Conservation (phyloP, 192 early-diverging fungal species). For the Allomyces arbusculus region DNA sequence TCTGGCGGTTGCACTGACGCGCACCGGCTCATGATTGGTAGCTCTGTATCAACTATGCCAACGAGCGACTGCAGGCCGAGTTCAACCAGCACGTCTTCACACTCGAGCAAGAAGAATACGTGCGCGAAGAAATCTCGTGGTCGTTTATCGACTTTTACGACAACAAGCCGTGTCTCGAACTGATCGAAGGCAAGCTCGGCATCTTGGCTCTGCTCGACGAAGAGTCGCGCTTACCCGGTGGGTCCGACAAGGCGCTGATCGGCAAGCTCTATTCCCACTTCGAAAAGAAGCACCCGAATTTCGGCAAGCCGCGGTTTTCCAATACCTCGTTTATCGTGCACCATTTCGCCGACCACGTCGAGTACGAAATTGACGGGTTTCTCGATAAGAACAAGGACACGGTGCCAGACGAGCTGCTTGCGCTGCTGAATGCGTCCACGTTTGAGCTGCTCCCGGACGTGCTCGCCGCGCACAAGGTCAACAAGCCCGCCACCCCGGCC, state of each 20-base stretch:
- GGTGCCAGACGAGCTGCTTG: constrained; percentile 57
- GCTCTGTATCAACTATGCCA: constrained; percentile 81
- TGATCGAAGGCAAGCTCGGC: constrained; percentile 90
- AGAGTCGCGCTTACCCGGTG: constrained; percentile 66
- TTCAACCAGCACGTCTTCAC: constrained; percentile 98
- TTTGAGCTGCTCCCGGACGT: not conserved
- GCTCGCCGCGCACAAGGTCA: not conserved
- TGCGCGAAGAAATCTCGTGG: constrained; percentile 86
- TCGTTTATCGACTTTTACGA: constrained; percentile 96
- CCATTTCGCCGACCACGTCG: constrained; percentile 89
- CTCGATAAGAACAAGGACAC: constrained; percentile 98
- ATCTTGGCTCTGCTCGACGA: constrained; percentile 89
- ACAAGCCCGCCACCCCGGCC: not conserved
- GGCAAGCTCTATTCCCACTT: constrained; percentile 81
- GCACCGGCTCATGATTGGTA: not conserved
- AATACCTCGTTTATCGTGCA: constrained; percentile 70
- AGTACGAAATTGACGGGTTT: constrained; percentile 90
- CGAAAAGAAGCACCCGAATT: constrained; percentile 25
- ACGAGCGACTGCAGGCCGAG: constrained; percentile 96
- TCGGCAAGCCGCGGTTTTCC: constrained; percentile 79
- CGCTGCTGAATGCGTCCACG: not conserved
- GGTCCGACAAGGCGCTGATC: constrained; percentile 65
- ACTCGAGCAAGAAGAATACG: constrained; percentile 94
- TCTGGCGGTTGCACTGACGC: not conserved
- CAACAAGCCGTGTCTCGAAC: constrained; percentile 93